phyloP scores from a whole-genome alignment of 2,329 filamentous ascomycete genomes.

The Fusarium phyllophilum region DNA sequence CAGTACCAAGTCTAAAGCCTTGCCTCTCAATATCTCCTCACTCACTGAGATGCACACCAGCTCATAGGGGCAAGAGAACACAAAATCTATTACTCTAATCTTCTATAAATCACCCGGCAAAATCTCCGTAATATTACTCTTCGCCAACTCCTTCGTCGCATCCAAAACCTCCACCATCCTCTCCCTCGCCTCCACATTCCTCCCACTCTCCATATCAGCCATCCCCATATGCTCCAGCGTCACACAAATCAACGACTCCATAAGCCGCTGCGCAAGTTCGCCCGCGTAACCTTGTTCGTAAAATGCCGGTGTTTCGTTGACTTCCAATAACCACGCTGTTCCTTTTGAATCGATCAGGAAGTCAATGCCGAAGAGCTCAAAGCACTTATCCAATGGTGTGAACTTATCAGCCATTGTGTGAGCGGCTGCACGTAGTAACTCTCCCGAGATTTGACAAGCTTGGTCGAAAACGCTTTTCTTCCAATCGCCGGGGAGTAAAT shows the following conservation, averaged over 20 bases:
- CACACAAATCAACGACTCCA: slow-evolving; percentile 50
- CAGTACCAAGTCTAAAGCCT: background rate
- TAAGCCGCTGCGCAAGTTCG: slow-evolving; percentile 46
- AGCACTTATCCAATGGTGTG: slow-evolving; percentile 50
- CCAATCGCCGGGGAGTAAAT: slow-evolving; percentile 47
- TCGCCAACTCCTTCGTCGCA: slow-evolving; percentile 30
- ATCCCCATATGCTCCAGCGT: slow-evolving; percentile 50
- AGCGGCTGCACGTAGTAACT: slow-evolving; percentile 49
- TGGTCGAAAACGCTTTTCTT: slow-evolving; percentile 49
- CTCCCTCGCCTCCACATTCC: background rate
- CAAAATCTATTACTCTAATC: rapidly evolving
- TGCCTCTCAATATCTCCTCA: background rate
- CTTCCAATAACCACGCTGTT: slow-evolving; percentile 50
- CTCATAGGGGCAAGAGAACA: rapidly evolving
- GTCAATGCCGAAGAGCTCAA: slow-evolving; percentile 52
- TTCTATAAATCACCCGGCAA: slow-evolving; percentile 10
- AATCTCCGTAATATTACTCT: slow-evolving; percentile 41
- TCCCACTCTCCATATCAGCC: background rate
- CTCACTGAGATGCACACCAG: rapidly evolving
- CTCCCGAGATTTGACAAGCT: slow-evolving; percentile 48
- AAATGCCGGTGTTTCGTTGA: slow-evolving; percentile 53
- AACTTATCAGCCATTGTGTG: slow-evolving; percentile 54
- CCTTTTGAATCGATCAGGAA: slow-evolving; percentile 49
- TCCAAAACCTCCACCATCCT: slow-evolving; percentile 37
- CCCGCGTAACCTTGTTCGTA: slow-evolving; percentile 50